These are phyloP conservation scores for Aspergillus nanangensis DNA, from an alignment of 495 filamentous ascomycete genomes.

Conservation along the genomic window DNA sequence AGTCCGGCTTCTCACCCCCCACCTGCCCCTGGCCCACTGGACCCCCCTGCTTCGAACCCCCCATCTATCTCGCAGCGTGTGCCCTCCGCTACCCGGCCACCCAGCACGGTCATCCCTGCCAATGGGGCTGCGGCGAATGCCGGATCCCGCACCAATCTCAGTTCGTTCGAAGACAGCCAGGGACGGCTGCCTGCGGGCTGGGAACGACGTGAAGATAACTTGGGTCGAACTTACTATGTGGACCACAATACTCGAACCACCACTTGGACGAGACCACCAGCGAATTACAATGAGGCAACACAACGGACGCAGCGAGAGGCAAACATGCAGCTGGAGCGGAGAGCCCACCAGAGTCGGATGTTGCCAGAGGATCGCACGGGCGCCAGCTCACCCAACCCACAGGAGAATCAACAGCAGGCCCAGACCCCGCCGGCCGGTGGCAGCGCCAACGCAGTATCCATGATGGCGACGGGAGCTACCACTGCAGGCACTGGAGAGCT, in stretches of 20 bases:
- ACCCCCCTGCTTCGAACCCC: constrained; percentile 29
- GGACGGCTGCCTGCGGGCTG: constrained; percentile 89
- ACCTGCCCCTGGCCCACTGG: constrained; percentile 26
- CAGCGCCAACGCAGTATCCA: constrained; percentile 59
- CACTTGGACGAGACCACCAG: constrained; percentile 88
- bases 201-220: constrained; percentile 93
- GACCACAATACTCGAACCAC: constrained; percentile 97
- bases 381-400: constrained; percentile 79
- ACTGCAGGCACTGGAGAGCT: constrained; percentile 93
- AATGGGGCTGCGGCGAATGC: constrained; percentile 41
- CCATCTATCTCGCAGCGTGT: constrained; percentile 38
- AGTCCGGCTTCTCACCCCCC: constrained; percentile 21
- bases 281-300: constrained; percentile 71
- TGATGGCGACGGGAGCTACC: constrained; percentile 94
- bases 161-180: constrained; percentile 92
- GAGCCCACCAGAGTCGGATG: constrained; percentile 91
- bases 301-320: constrained; percentile 77
- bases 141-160: constrained; percentile 56
- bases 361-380: constrained; percentile 94
- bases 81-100: constrained; percentile 29
- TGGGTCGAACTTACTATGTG: constrained; percentile 98
- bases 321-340: constrained; percentile 84
- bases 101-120: constrained; percentile 22
- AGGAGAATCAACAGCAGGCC: constrained; percentile 57
- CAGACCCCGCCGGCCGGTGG: constrained; percentile 43